Percentiles rank a stretch among this genome's conserved stretches.
phyloP scores from a whole-genome alignment of 192 early-diverging fungal genomes.

The Backusella circina region DNA sequence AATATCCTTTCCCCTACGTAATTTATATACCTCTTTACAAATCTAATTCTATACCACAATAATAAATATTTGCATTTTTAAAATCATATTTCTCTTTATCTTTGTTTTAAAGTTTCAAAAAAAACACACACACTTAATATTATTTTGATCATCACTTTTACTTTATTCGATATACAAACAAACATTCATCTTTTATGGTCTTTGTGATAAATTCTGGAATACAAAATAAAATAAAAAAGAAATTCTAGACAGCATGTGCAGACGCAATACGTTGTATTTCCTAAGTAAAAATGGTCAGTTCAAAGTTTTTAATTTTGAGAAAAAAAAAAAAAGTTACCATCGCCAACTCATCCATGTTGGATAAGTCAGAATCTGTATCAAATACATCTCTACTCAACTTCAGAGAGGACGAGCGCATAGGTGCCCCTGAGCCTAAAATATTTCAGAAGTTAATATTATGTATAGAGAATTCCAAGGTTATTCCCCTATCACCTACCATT shows the following conservation, averaged over 20 bases:
- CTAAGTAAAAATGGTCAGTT: background rate
- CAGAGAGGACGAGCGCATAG: background rate
- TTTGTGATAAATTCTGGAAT: background rate
- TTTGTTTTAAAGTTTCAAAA: background rate
- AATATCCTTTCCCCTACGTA: background rate
- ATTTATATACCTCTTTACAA: background rate
- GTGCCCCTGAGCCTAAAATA: background rate
- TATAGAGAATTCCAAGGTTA: background rate
- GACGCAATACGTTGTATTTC: conserved; percentile 16
- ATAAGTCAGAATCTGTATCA: conserved; percentile 6
- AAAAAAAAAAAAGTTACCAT: background rate
- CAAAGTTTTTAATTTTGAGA: background rate
- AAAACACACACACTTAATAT: background rate
- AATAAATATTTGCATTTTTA: too few relatives aligned
- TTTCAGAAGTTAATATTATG: background rate
- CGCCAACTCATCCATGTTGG: conserved; percentile 15
- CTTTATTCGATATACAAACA: background rate
- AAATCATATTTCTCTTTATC: background rate
- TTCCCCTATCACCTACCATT: background rate
- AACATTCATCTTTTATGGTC: background rate
- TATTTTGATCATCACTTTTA: background rate
- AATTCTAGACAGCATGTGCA: background rate
- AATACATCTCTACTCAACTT: conserved; percentile 4
- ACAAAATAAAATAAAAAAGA: background rate
- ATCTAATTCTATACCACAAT: background rate